Percentiles rank a stretch among this genome's conserved stretches.
These are phyloP conservation scores for Phytophthora agathidicida DNA, from an alignment of 352 stramenopile genomes.

Conservation along the genomic window DNA sequence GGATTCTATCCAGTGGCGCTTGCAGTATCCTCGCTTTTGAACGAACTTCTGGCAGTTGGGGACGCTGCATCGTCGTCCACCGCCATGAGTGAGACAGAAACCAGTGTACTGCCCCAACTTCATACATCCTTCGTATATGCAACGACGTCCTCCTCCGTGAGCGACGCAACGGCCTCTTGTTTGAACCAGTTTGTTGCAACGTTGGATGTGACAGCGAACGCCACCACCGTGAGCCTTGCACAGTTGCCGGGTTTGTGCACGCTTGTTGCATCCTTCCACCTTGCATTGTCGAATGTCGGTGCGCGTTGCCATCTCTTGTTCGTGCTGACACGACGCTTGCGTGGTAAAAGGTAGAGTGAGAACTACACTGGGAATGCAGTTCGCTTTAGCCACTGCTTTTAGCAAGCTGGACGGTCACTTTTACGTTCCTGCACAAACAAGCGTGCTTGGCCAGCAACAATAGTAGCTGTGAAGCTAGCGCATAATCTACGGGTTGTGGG, in stretches of 20 bases:
- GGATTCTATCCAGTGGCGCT: conserved; percentile 53
- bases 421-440: no score
- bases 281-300: conserved; percentile 40
- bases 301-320: conserved; percentile 4
- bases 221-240: conserved; percentile 85
- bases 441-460: no score
- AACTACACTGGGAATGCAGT: no score
- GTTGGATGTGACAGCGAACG: conserved; percentile 62
- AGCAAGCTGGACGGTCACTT: no score
- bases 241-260: conserved; percentile 66
- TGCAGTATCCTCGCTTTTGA: conserved; percentile 74
- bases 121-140: conserved; percentile 55
- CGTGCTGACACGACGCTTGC: neutral
- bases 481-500: neutral
- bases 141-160: conserved; percentile 68
- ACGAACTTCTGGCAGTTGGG: conserved; percentile 76
- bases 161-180: conserved; percentile 69
- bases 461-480: no score
- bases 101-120: conserved; percentile 75
- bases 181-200: conserved; percentile 78
- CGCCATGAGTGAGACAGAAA: conserved; percentile 74
- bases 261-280: conserved; percentile 61
- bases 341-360: neutral
- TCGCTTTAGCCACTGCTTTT: no score
- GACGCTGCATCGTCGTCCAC: conserved; percentile 62